Conservation (phyloP, 2,329 filamentous ascomycete species). For the Talaromyces atroroseus region DNA sequence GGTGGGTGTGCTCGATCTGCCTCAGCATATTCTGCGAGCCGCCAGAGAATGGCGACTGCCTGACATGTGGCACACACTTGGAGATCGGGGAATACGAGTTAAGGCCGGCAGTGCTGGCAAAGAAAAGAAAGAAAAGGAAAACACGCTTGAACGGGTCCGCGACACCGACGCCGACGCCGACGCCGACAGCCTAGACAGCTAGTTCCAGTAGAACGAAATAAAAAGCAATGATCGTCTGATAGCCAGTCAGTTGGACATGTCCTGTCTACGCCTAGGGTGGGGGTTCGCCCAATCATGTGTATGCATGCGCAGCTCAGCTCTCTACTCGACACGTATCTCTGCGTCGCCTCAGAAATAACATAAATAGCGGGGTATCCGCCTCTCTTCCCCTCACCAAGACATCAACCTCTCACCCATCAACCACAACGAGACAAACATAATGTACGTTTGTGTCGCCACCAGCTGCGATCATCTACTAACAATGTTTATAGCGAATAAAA, state of each 20-base stretch:
- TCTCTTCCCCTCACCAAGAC: background rate
- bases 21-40: constrained; percentile 83
- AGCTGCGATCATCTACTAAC: background rate
- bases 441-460: background rate
- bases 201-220: too few species aligned
- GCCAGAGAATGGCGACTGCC: constrained; percentile 60
- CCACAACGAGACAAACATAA: background rate
- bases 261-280: background rate
- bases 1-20: constrained; percentile 94
- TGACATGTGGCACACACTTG: constrained; percentile 77
- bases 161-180: constrained; percentile 55
- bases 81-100: constrained; percentile 69
- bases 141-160: constrained; percentile 44
- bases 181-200: constrained; percentile 48
- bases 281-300: constrained; percentile 5
- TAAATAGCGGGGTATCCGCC: background rate
- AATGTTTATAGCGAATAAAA: background rate
- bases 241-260: too few species aligned
- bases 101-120: constrained; percentile 68
- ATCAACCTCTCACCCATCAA: background rate
- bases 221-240: too few species aligned
- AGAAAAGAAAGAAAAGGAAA: constrained; percentile 73
- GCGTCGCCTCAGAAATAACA: background rate
- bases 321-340: background rate
- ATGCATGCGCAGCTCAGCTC: background rate